These are phyloP conservation scores for Volvox reticuliferus DNA, from an alignment of 139 green algal genomes.

Conservation along the genomic window DNA sequence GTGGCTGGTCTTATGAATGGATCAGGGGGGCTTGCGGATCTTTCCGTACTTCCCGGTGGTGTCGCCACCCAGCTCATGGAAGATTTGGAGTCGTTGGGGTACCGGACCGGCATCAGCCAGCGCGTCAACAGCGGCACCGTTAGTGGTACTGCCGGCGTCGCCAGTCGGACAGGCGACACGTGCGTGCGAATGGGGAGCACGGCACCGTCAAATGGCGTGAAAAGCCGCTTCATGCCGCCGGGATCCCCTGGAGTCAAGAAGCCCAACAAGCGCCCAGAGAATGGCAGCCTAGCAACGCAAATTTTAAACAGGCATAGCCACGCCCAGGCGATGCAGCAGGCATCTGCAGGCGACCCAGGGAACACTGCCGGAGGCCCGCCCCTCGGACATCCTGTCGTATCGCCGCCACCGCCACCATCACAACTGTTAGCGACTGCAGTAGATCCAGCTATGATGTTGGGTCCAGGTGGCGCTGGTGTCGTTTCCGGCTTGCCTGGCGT, in stretches of 20 bases:
- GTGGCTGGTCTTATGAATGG: conserved; percentile 23
- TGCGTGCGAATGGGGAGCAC: not conserved
- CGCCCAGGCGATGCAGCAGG: conserved; percentile 5
- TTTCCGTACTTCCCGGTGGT: not conserved
- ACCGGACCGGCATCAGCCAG: not conserved
- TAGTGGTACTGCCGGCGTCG: not conserved
- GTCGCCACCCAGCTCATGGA: conserved; percentile 23
- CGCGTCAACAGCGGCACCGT: not conserved
- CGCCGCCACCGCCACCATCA: not conserved
- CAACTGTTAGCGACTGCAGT: too few relatives aligned
- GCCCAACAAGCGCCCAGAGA: conserved; percentile 30
- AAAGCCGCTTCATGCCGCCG: not conserved
- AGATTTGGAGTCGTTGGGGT: conserved; percentile 17
- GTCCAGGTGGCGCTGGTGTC: not conserved
- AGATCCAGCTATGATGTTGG: not conserved
- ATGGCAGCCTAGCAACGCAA: conserved; percentile 23
- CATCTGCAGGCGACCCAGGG: not conserved
- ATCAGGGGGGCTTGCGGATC: not conserved
- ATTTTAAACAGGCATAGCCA: conserved; percentile 17
- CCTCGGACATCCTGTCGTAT: not conserved
- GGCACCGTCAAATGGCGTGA: not conserved
- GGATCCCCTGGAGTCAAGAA: not conserved
- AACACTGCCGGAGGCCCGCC: not conserved
- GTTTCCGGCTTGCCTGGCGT: not conserved
- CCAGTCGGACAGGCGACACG: too few relatives aligned